Percentiles rank a stretch among this genome's conserved stretches.
Evolutionary conservation across 129 eudicot genomes (phyloP).

Genomic region (Chrysanthemum makinoi): DNA sequence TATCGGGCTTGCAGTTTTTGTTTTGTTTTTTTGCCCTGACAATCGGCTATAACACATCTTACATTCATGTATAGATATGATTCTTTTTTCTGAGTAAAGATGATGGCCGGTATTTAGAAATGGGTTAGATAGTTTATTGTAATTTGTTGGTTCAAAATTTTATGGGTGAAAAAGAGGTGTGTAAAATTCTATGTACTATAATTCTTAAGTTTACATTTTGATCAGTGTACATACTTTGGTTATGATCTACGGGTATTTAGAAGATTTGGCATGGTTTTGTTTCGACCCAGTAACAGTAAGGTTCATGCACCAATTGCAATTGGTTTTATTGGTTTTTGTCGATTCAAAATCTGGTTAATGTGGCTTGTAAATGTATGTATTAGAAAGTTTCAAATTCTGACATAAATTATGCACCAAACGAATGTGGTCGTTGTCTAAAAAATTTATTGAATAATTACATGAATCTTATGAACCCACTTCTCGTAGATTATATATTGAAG

Average conservation of each 20-base stretch:
- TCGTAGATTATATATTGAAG: too few species aligned
- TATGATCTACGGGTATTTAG: slow-evolving; percentile 5
- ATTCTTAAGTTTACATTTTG: slow-evolving; percentile 15
- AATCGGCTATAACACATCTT: slow-evolving; percentile 24
- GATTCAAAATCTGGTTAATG: too few species aligned
- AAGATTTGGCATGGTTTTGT: not conserved
- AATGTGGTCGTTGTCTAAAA: not conserved
- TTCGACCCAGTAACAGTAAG: not conserved
- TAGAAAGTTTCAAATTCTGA: too few species aligned
- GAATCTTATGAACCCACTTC: too few species aligned
- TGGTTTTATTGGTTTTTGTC: not conserved
- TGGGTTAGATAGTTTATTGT: slow-evolving; percentile 39
- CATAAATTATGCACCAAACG: not conserved
- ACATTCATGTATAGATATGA: slow-evolving; percentile 40
- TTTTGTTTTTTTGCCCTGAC: slow-evolving; percentile 24
- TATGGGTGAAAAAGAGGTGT: slow-evolving; percentile 34
- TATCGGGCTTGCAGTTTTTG: slow-evolving; percentile 22
- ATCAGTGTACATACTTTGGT: slow-evolving; percentile 25
- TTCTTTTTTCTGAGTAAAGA: slow-evolving; percentile 25
- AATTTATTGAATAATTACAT: not conserved
- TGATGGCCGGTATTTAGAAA: slow-evolving; percentile 32
- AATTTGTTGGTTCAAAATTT: slow-evolving; percentile 16
- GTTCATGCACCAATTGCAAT: not conserved
- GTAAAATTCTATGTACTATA: slow-evolving; percentile 30
- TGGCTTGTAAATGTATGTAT: too few species aligned